A percentile compares a stretch with the other conserved stretches of the same genome.
Conservation (phyloP, 257 asterid species). For the Fraxinus americana region DNA sequence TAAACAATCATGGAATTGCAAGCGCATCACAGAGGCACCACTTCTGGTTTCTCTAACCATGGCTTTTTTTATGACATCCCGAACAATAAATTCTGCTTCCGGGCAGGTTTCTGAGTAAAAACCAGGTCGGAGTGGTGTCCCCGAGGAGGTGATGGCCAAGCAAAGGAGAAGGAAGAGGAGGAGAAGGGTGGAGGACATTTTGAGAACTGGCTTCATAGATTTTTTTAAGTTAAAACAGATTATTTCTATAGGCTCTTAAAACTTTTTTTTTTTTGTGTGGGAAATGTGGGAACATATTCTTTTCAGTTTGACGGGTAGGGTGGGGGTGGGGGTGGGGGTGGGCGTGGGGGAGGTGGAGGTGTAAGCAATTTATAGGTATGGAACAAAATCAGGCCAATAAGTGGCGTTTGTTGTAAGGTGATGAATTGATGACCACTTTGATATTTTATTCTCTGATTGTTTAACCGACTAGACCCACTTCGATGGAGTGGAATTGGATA, state of each 20-base stretch:
- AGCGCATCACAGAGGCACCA: conserved; percentile 89
- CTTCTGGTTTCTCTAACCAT: conserved; percentile 68
- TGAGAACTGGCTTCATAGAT: not conserved
- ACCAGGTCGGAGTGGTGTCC: conserved; percentile 46
- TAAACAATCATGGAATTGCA: conserved; percentile 94
- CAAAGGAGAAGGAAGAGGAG: conserved; percentile 29
- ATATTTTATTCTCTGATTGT: conserved; percentile 22
- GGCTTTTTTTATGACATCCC: conserved; percentile 51
- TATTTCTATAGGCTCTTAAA: not conserved
- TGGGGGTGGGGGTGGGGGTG: not conserved
- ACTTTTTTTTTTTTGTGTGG: not conserved
- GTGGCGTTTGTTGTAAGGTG: conserved; percentile 24
- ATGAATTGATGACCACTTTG: not conserved
- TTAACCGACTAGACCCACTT: conserved; percentile 30
- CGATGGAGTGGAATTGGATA: not conserved
- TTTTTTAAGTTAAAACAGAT: not conserved
- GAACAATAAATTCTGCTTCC: conserved; percentile 63
- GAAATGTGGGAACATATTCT: conserved; percentile 1
- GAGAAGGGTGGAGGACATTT: conserved; percentile 40
- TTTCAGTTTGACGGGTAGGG: too few relatives aligned
- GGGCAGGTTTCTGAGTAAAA: conserved; percentile 73
- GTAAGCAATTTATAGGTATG: conserved; percentile 23
- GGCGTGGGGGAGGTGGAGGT: conserved; percentile 2
- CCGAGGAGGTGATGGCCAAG: conserved; percentile 28
- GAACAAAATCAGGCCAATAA: conserved; percentile 24